These are phyloP conservation scores for Tardiomyces depauwii DNA, from an alignment of 1,139 yeast genomes.

Conservation along the genomic window DNA sequence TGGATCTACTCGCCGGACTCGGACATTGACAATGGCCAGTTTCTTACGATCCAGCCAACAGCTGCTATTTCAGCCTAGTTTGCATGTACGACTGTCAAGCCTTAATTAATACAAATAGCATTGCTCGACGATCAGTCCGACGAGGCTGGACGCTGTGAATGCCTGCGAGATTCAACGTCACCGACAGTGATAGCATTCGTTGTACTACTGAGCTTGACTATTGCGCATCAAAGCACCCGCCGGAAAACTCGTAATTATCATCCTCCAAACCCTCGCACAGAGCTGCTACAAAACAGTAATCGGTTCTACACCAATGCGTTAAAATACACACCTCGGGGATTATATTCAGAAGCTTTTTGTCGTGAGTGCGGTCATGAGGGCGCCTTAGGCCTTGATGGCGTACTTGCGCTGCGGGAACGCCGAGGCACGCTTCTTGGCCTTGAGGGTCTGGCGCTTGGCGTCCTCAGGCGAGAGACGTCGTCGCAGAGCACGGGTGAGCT, in stretches of 20 bases:
- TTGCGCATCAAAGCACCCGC: no score
- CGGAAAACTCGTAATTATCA: no score
- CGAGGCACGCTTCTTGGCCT: constrained; percentile 82
- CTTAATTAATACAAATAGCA: no score
- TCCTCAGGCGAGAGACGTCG: constrained; percentile 88
- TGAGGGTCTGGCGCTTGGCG: constrained; percentile 69
- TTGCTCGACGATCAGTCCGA: no score
- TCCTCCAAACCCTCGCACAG: no score
- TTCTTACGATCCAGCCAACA: no score
- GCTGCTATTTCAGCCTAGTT: no score
- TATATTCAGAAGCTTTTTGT: neutral
- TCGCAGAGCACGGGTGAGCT: constrained; percentile 99
- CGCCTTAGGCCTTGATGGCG: constrained; percentile 90
- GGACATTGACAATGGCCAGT: constrained; percentile 8
- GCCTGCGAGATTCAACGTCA: no score
- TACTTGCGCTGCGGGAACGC: constrained; percentile 98
- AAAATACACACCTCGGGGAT: neutral
- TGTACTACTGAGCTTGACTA: no score
- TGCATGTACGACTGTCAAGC: no score
- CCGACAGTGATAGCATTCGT: no score
- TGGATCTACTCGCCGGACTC: constrained; percentile 25
- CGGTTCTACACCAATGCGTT: neutral
- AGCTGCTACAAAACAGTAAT: neutral
- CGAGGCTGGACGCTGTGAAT: no score
- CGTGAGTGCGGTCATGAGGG: neutral